phyloP scores from a whole-genome alignment of 805 yeast species.

The Teunomyces tritomae region DNA sequence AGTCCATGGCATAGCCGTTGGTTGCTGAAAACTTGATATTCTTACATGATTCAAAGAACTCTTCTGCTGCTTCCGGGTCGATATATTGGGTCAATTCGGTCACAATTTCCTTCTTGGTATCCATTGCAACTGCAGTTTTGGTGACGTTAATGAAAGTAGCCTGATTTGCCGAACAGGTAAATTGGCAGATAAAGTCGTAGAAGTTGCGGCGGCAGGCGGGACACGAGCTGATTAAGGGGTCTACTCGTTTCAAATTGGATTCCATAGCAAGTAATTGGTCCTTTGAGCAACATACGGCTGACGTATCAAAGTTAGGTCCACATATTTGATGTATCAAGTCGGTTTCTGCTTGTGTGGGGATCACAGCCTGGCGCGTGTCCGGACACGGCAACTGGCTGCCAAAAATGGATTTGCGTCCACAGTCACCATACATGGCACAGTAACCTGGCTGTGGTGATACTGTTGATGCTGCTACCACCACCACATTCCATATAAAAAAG shows the following conservation, averaged over 20 bases:
- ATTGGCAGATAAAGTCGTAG: constrained; percentile 76
- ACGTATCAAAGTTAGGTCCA: constrained; percentile 60
- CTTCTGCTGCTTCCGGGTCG: constrained; percentile 55
- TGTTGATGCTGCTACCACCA: not conserved
- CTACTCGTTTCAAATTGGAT: constrained; percentile 36
- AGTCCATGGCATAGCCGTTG: constrained; percentile 94
- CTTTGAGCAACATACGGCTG: constrained; percentile 65
- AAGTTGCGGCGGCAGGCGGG: constrained; percentile 92
- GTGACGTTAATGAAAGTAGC: constrained; percentile 70
- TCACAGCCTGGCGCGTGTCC: constrained; percentile 46
- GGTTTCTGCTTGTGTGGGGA: constrained; percentile 45
- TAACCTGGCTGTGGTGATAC: constrained; percentile 28
- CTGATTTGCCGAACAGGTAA: constrained; percentile 89
- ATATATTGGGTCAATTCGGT: constrained; percentile 67
- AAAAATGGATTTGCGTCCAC: constrained; percentile 80
- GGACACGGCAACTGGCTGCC: constrained; percentile 83
- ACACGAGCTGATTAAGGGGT: constrained; percentile 49
- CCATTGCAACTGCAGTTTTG: constrained; percentile 44
- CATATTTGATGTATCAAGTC: constrained; percentile 57
- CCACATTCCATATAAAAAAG: not conserved
- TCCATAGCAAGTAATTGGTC: constrained; percentile 59
- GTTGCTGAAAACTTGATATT: constrained; percentile 90
- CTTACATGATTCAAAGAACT: constrained; percentile 80
- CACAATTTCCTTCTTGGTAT: constrained; percentile 57
- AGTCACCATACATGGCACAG: constrained; percentile 58